Percentiles rank a stretch among this genome's conserved stretches.
These are phyloP conservation scores for Irpex rosettiformis DNA, from an alignment of 1,284 basidiomycete species.

Conservation along the genomic window DNA sequence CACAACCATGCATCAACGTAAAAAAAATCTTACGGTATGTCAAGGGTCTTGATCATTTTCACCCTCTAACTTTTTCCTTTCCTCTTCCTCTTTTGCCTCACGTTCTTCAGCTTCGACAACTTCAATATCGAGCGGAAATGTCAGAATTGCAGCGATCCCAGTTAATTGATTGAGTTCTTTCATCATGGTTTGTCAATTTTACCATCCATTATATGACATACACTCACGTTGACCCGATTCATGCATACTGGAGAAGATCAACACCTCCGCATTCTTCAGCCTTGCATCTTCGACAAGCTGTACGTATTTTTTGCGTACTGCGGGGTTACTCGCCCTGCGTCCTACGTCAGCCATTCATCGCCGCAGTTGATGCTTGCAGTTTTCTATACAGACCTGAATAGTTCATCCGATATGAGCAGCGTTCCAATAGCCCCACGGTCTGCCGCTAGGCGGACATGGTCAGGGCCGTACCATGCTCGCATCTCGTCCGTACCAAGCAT, in stretches of 20 bases:
- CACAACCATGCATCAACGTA: background rate
- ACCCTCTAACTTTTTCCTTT: constrained; percentile 31
- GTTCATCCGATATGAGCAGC: constrained; percentile 90
- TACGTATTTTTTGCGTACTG: constrained; percentile 83
- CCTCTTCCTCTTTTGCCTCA: constrained; percentile 56
- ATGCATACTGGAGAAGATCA: constrained; percentile 99
- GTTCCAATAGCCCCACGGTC: constrained; percentile 94
- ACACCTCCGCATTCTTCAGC: constrained; percentile 86
- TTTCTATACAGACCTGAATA: constrained; percentile 71
- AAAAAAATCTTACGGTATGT: background rate
- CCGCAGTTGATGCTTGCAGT: background rate
- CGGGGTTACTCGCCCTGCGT: constrained; percentile 65
- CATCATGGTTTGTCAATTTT: background rate
- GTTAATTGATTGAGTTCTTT: constrained; percentile 93
- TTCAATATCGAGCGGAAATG: constrained; percentile 95
- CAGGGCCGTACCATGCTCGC: constrained; percentile 97
- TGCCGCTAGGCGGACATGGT: constrained; percentile 89
- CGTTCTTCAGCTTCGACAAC: constrained; percentile 85
- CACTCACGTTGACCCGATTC: constrained; percentile 91
- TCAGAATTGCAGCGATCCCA: constrained; percentile 94
- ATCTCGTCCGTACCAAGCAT: constrained; percentile 94
- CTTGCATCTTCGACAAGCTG: constrained; percentile 87
- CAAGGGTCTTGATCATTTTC: constrained; percentile 21
- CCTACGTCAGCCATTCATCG: background rate
- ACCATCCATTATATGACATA: background rate